These are phyloP conservation scores for Dillenia turbinata DNA, from an alignment of 164 flowering plant genomes.

Conservation along the genomic window DNA sequence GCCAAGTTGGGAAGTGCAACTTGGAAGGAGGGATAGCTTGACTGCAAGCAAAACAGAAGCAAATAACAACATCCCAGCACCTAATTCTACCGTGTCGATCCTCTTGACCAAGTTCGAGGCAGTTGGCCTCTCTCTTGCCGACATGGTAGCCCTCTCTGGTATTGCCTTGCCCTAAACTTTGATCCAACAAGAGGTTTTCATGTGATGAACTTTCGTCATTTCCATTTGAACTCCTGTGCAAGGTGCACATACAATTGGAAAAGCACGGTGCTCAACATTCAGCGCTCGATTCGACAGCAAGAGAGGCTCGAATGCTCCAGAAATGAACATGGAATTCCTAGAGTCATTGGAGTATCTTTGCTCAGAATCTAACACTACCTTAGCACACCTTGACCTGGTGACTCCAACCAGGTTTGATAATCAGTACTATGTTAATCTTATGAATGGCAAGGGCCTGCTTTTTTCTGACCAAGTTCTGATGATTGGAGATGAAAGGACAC, in stretches of 20 bases:
- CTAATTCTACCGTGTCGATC: constrained; percentile 45
- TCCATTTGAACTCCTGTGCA: not conserved
- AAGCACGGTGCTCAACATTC: constrained; percentile 67
- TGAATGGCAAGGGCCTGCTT: constrained; percentile 69
- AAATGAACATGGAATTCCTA: constrained; percentile 34
- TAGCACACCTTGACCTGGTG: constrained; percentile 57
- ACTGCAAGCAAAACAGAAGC: constrained; percentile 63
- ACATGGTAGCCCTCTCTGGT: constrained; percentile 85
- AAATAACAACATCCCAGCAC: constrained; percentile 60
- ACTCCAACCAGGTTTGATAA: constrained; percentile 75
- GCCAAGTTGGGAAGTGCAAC: constrained; percentile 67
- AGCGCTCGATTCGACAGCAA: constrained; percentile 32
- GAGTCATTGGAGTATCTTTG: constrained; percentile 58
- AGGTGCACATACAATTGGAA: constrained; percentile 84
- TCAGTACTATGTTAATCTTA: constrained; percentile 66
- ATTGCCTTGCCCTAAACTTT: not conserved
- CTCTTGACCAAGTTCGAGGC: constrained; percentile 53
- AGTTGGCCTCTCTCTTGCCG: constrained; percentile 47
- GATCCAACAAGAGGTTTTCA: not conserved
- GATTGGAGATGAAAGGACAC: constrained; percentile 25
- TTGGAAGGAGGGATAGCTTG: constrained; percentile 68
- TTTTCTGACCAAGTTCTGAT: constrained; percentile 62
- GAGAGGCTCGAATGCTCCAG: constrained; percentile 13
- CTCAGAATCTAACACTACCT: constrained; percentile 26
- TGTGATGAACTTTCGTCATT: constrained; percentile 1